Conservation (phyloP, 345 rosid species). For the Draba incana region DNA sequence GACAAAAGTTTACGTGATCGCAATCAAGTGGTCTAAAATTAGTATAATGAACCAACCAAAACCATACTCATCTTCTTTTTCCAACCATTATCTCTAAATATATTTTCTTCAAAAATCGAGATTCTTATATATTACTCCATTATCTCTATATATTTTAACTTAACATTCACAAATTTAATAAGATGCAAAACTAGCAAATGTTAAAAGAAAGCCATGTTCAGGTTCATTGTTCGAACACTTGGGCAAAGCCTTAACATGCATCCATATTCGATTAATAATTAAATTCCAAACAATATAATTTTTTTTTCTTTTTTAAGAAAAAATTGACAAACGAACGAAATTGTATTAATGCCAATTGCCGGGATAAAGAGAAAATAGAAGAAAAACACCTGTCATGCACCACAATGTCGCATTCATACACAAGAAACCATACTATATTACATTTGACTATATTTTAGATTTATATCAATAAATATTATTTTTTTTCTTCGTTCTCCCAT, state of each 20-base stretch:
- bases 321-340: conserved; percentile 26
- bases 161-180: not conserved
- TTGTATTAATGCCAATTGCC: conserved; percentile 21
- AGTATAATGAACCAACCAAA: not conserved
- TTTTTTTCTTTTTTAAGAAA: not conserved
- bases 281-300: not conserved
- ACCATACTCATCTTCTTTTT: too few relatives aligned
- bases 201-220: conserved; percentile 35
- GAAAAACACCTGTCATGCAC: conserved; percentile 45
- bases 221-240: conserved; percentile 41
- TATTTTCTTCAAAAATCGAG: not conserved
- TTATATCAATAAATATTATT: conserved; percentile 29
- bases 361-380: conserved; percentile 11
- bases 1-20: not conserved
- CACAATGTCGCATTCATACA: conserved; percentile 44
- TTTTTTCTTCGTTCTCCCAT: conserved; percentile 19
- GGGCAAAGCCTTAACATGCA: conserved; percentile 34
- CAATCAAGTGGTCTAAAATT: not conserved
- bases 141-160: not conserved
- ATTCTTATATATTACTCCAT: not conserved
- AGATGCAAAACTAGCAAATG: conserved; percentile 28
- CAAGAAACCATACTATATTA: conserved; percentile 37
- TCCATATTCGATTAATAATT: not conserved
- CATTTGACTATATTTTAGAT: conserved; percentile 38
- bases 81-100: not conserved